Conservation (phyloP, 1,139 yeast species). For the Lodderomyces oxycetoniae region DNA sequence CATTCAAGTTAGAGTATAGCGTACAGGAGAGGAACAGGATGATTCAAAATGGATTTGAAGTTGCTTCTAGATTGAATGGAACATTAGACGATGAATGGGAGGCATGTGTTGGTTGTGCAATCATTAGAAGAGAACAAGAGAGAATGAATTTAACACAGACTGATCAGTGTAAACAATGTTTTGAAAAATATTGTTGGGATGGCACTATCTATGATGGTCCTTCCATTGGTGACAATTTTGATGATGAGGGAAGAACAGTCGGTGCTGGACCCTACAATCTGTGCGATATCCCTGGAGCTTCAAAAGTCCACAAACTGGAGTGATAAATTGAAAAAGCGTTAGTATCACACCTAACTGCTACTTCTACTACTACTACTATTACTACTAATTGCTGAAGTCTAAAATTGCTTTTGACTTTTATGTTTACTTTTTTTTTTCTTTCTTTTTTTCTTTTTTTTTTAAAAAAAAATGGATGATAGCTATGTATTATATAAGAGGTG, state of each 20-base stretch:
- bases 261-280: conserved; percentile 5
- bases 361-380: too few relatives aligned
- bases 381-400: too few relatives aligned
- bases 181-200: conserved; percentile 40
- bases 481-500: too few relatives aligned
- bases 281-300: neutral
- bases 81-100: conserved; percentile 37
- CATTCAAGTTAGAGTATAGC: conserved; percentile 30
- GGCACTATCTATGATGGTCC: conserved; percentile 36
- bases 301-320: too few relatives aligned
- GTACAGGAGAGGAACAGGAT: conserved; percentile 33
- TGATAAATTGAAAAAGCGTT: too few relatives aligned
- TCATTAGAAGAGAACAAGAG: conserved; percentile 42
- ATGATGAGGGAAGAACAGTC: conserved; percentile 13
- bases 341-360: too few relatives aligned
- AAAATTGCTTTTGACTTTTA: too few relatives aligned
- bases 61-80: conserved; percentile 26
- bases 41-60: conserved; percentile 38
- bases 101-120: conserved; percentile 42
- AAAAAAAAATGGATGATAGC: too few relatives aligned
- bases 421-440: too few relatives aligned
- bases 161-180: conserved; percentile 37
- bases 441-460: too few relatives aligned
- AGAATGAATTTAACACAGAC: conserved; percentile 30
- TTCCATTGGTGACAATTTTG: conserved; percentile 42